These are phyloP conservation scores for Colletotrichum lupini DNA, from an alignment of 2,329 filamentous ascomycete species.

Conservation along the genomic window DNA sequence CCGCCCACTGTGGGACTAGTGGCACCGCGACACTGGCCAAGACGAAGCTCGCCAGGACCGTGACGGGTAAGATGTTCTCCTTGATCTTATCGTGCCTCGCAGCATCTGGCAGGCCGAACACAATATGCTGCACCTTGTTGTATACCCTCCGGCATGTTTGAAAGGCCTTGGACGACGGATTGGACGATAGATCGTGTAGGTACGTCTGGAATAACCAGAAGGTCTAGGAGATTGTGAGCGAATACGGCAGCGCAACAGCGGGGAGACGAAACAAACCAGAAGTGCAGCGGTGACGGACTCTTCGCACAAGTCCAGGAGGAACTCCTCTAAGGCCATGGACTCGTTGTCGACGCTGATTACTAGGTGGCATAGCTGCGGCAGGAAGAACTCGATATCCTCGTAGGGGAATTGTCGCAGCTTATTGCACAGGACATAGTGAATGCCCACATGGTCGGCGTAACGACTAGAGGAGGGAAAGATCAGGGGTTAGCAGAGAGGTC, in stretches of 20 bases:
- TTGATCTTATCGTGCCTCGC: slow-evolving; percentile 79
- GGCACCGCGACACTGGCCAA: slow-evolving; percentile 81
- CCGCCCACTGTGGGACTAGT: slow-evolving; percentile 80
- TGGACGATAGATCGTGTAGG: slow-evolving; percentile 81
- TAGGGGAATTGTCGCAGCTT: slow-evolving; percentile 91
- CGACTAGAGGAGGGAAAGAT: slow-evolving; percentile 63
- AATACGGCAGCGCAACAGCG: neutral
- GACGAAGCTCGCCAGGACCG: slow-evolving; percentile 83
- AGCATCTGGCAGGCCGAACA: slow-evolving; percentile 80
- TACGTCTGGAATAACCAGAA: slow-evolving; percentile 94
- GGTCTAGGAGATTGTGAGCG: slow-evolving; percentile 65
- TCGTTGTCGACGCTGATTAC: slow-evolving; percentile 91
- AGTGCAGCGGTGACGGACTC: slow-evolving; percentile 87
- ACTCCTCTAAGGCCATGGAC: slow-evolving; percentile 91
- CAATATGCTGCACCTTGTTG: slow-evolving; percentile 89
- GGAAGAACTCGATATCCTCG: slow-evolving; percentile 93
- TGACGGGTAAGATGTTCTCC: slow-evolving; percentile 84
- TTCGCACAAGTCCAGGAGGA: slow-evolving; percentile 86
- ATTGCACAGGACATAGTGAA: slow-evolving; percentile 88
- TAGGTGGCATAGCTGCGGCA: slow-evolving; percentile 87
- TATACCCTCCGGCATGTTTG: slow-evolving; percentile 86
- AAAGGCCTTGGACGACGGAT: slow-evolving; percentile 81
- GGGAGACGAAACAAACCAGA: slow-evolving; percentile 67
- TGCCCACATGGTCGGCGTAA: slow-evolving; percentile 90
- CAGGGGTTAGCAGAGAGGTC: slow-evolving; percentile 24